phyloP scores from a whole-genome alignment of 106 monocot genomes.

The Allium cepa region DNA sequence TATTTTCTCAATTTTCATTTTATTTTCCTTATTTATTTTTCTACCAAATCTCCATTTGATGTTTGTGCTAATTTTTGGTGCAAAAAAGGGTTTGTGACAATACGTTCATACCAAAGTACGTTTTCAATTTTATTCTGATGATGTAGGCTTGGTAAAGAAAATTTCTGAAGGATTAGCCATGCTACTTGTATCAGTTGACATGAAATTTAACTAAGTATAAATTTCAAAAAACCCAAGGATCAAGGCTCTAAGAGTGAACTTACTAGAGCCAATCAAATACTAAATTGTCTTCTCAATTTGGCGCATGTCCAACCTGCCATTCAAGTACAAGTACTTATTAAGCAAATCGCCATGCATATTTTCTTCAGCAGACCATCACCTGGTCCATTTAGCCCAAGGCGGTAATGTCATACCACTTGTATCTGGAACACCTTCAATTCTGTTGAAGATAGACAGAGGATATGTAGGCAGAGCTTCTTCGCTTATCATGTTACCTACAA shows the following conservation, averaged over 20 bases:
- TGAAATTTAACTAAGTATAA: too few species aligned
- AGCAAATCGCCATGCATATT: conserved; percentile 21
- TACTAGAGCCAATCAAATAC: conserved; percentile 13
- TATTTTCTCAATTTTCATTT: too few species aligned
- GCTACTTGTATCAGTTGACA: too few species aligned
- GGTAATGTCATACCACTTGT: not conserved
- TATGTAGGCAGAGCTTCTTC: conserved; percentile 14
- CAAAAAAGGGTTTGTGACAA: too few species aligned
- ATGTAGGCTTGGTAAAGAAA: too few species aligned
- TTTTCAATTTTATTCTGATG: too few species aligned
- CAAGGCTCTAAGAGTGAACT: not conserved
- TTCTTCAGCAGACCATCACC: conserved; percentile 18
- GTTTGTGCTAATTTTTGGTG: too few species aligned
- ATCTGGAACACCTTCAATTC: not conserved
- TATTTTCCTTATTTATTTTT: too few species aligned
- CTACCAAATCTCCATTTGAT: too few species aligned
- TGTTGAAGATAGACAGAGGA: conserved; percentile 3
- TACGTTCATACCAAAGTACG: too few species aligned
- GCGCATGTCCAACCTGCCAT: conserved; percentile 5
- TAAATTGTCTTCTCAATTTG: conserved; percentile 18
- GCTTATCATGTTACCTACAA: conserved; percentile 21
- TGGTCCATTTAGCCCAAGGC: conserved; percentile 16
- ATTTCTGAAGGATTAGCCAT: too few species aligned
- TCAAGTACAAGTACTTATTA: conserved; percentile 14
- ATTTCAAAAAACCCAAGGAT: too few species aligned